Conservation (phyloP, 805 yeast species). For the Kodamaea leandrae region DNA sequence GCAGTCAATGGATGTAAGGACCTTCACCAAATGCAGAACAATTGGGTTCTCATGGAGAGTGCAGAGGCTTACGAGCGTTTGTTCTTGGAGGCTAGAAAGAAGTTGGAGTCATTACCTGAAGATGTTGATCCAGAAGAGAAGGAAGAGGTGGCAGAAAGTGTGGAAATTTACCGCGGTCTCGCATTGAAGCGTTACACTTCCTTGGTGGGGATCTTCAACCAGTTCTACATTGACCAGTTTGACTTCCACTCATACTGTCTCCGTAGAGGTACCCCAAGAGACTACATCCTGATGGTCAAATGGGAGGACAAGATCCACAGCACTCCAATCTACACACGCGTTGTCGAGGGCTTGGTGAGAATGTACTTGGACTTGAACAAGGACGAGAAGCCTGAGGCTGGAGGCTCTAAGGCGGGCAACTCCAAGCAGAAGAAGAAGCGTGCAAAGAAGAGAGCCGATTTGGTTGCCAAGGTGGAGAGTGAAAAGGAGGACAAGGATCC, state of each 20-base stretch:
- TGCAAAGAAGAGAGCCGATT: constrained; percentile 52
- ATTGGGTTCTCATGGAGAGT: constrained; percentile 81
- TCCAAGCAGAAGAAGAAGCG: constrained; percentile 54
- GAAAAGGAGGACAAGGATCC: constrained; percentile 56
- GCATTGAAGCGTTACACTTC: constrained; percentile 77
- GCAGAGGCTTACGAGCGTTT: constrained; percentile 78
- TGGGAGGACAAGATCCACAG: constrained; percentile 81
- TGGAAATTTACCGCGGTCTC: constrained; percentile 56
- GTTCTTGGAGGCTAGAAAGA: constrained; percentile 31
- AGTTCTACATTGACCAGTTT: constrained; percentile 77
- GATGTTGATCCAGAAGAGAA: constrained; percentile 20
- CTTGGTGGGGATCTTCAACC: constrained; percentile 63
- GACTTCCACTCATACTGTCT: constrained; percentile 94
- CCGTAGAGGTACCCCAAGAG: constrained; percentile 86
- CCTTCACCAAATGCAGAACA: constrained; percentile 84
- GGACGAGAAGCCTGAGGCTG: constrained; percentile 26
- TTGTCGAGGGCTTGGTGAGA: constrained; percentile 59
- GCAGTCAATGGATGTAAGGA: constrained; percentile 82
- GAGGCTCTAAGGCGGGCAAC: constrained; percentile 21
- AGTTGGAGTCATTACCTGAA: constrained; percentile 16
- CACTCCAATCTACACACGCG: constrained; percentile 71
- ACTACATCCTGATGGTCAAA: constrained; percentile 67
- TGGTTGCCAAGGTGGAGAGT: constrained; percentile 45
- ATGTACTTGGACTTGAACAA: constrained; percentile 47
- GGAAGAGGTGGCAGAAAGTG: constrained; percentile 41